A percentile compares a stretch with the other conserved stretches of the same genome.
phyloP scores from a whole-genome alignment of 345 rosid species.

The Salix arbutifolia region DNA sequence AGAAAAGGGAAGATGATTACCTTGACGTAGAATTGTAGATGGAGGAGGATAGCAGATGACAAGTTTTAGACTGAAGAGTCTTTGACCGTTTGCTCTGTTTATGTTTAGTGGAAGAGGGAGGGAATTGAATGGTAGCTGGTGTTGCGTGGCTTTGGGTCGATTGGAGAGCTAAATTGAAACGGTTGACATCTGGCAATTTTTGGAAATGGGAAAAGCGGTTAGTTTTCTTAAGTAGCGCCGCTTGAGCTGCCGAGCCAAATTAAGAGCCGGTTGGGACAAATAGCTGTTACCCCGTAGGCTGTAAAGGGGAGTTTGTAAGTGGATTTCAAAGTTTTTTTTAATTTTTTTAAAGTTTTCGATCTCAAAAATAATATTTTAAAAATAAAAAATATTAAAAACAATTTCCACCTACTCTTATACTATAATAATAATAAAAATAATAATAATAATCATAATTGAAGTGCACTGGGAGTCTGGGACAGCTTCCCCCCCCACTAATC shows the following conservation, averaged over 20 bases:
- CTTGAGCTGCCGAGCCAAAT: not conserved
- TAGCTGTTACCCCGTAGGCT: too few relatives aligned
- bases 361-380: too few relatives aligned
- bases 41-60: conserved; percentile 8
- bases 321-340: too few relatives aligned
- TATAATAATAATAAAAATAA: too few relatives aligned
- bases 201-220: not conserved
- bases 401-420: too few relatives aligned
- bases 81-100: not conserved
- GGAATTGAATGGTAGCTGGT: not conserved
- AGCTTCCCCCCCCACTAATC: not conserved
- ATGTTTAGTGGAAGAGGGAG: not conserved
- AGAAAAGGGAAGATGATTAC: not conserved
- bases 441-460: too few relatives aligned
- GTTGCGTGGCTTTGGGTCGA: not conserved
- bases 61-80: not conserved
- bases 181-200: not conserved
- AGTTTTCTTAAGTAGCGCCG: not conserved
- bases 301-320: too few relatives aligned
- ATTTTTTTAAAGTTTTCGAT: too few relatives aligned
- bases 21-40: conserved; percentile 10
- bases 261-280: not conserved
- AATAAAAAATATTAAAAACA: too few relatives aligned
- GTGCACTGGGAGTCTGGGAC: not conserved
- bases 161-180: not conserved